These are phyloP conservation scores for Xylaria flabelliformis DNA, from an alignment of 495 filamentous ascomycete species.

Conservation along the genomic window DNA sequence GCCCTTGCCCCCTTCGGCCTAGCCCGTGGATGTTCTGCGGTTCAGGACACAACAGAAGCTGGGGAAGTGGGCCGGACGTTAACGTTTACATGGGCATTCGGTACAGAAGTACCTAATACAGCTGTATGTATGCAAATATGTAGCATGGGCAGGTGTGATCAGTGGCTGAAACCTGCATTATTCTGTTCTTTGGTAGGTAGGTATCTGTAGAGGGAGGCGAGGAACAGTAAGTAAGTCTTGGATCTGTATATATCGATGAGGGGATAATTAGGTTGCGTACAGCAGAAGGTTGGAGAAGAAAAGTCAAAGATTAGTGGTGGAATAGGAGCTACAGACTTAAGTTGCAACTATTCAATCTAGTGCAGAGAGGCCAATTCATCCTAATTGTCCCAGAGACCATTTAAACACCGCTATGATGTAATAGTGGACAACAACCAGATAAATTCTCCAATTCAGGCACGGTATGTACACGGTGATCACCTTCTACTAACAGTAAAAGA, in stretches of 20 bases:
- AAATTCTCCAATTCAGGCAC: slow-evolving; percentile 18
- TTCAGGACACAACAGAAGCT: slow-evolving; percentile 7
- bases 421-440: slow-evolving; percentile 9
- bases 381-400: neutral
- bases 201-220: neutral
- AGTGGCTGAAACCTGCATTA: slow-evolving; percentile 4
- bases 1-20: slow-evolving; percentile 5
- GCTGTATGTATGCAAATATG: neutral
- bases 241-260: neutral
- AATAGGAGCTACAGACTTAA: neutral
- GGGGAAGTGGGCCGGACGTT: slow-evolving; percentile 22
- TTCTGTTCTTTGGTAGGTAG: neutral
- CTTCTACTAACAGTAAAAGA: slow-evolving; percentile 11
- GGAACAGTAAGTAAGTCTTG: neutral
- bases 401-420: slow-evolving; percentile 19
- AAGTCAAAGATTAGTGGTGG: neutral
- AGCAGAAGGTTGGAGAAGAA: neutral
- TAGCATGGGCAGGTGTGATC: slow-evolving; percentile 14
- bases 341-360: neutral
- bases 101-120: neutral
- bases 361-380: slow-evolving; percentile 9
- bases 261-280: neutral
- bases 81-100: neutral
- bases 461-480: neutral
- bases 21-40: neutral